Evolutionary conservation across 441 rosid genomes (phyloP).

Genomic region (Jatropha podagrica): DNA sequence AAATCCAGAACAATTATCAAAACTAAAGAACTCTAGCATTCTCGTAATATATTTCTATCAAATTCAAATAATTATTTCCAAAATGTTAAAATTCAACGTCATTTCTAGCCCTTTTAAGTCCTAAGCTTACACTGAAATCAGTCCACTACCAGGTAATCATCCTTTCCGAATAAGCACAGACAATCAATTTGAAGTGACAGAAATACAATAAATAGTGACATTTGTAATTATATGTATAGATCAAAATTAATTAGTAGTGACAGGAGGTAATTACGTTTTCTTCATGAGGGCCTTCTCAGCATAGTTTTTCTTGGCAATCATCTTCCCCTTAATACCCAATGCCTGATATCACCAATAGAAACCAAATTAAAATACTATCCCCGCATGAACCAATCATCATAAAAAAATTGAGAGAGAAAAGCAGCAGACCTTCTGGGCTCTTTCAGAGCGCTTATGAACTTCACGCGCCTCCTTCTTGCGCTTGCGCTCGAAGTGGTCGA

Average conservation of each 20-base stretch:
- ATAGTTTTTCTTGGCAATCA: constrained; percentile 87
- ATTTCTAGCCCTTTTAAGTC: not conserved
- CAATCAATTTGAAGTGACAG: too few species aligned
- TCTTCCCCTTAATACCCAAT: constrained; percentile 91
- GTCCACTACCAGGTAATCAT: too few species aligned
- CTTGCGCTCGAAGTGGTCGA: constrained; percentile 68
- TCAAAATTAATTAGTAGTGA: not conserved
- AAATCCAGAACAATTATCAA: not conserved
- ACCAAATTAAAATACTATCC: constrained; percentile 1
- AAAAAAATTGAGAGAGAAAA: not conserved
- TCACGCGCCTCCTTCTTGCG: constrained; percentile 93
- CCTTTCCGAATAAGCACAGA: not conserved
- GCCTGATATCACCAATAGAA: constrained; percentile 37
- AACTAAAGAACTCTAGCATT: not conserved
- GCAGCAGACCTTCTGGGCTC: constrained; percentile 58
- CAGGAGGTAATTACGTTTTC: constrained; percentile 61
- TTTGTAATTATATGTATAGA: too few species aligned
- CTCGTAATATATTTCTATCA: too few species aligned
- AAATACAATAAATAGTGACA: not conserved
- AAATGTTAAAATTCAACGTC: not conserved
- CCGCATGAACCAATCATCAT: not conserved
- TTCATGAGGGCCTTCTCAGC: constrained; percentile 94
- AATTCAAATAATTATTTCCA: not conserved
- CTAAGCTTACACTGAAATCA: not conserved
- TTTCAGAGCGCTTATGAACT: constrained; percentile 66